Evolutionary conservation across 2,329 filamentous ascomycete genomes (phyloP), one percentile per base, ranked within the genome.

Genomic region (Macrophomina pseudophaseolina): DNA sequence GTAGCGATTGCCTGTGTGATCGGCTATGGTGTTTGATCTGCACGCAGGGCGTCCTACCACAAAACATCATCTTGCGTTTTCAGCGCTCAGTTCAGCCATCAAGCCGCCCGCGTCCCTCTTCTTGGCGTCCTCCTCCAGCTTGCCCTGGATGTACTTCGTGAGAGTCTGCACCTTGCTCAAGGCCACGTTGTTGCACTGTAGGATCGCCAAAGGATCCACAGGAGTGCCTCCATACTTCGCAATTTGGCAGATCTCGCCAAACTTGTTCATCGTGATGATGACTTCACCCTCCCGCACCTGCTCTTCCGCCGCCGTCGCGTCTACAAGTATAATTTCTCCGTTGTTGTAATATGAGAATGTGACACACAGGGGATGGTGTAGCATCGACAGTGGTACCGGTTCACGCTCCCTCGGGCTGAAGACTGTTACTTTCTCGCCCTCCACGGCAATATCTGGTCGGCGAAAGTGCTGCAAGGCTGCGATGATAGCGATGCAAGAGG

Each of bases 391-490:
- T 54, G 93, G 90, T 53, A 97, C 92, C 0, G 94, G 94, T 70
- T 97, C 94, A 69, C 95, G 86, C 82, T 99, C 94, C 12, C 91
- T 88, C 3, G 91, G 80, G 1, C 90, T 91, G 80, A 94, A 97
- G 51, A 98, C 88, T 1, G 91, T 96, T 70, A 97, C 87, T 35
- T 88, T 87, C 72, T 94, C 93, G 66, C 92, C 93, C 73, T 93
- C 90, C 40, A 97, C 91, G 72, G 89, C 90, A 5, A 94, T 92
- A 76, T 98, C 95, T 1, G 93, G 94, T 74, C 94, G 90, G 69
- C 92, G 88, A 81, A 97, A 99, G 80, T 98, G 94, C 69, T 92
- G 90, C 70, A 99, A 83, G 2, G 92, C 93, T 0, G 94, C 91
- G 71, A 98, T 90, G 63, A 97, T 89, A 35, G 92, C 93, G 63